Evolutionary conservation across 2,329 filamentous ascomycete species (phyloP), one percentile per base, ranked within the genome.

Genomic region (Ophiosphaerella korrae): DNA sequence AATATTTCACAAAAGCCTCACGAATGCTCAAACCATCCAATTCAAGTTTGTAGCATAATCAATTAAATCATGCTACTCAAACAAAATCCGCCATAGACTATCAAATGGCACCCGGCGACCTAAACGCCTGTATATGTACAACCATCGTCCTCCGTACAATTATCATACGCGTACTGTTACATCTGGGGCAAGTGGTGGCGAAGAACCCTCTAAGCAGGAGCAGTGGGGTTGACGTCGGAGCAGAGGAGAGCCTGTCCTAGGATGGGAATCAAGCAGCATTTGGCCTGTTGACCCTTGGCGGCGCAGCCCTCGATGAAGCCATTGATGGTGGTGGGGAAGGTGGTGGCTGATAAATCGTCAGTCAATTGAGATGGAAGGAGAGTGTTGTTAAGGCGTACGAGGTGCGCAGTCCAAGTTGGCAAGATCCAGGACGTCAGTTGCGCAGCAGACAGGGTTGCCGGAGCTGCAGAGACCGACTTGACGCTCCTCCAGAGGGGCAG

Each of bases 361-460:
- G 53, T 23, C 31, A 48, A 26, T 2, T n/a, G 32, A n/a, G 13
- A 24, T 0, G 21, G 16, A 12, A 16, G 42, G 12, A 5, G 12
- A 24, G 5, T 7, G 24, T 9, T 18, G 13, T 37, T 8, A 23
- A 39, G 13, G 75, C 81, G 60, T 74, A 84, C 83, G 82, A 50
- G 73, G 67, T 14, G 63, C 72, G 68, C 85, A 88, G 75, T 87
- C 75, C 21, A 86, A 74, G 67, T 83, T 74, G 3, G 79, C 82
- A 50, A 86, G 55, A 52, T 82, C 79, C 34, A 87, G 79, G 31
- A 87, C 78, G 57, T 87, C 82, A 21, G 83, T 84, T 12, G 84
- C 81, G 66, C 85, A 88, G 77, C 85, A 88, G 57, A 82, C 78
- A 3, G 80, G 63, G 58, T 64, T 61, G 42, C 67, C 64, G 7